Percentiles rank a stretch among this genome's conserved stretches.
Conservation (phyloP, 2,329 filamentous ascomycete species). For the Cladosporium sp. region DNA sequence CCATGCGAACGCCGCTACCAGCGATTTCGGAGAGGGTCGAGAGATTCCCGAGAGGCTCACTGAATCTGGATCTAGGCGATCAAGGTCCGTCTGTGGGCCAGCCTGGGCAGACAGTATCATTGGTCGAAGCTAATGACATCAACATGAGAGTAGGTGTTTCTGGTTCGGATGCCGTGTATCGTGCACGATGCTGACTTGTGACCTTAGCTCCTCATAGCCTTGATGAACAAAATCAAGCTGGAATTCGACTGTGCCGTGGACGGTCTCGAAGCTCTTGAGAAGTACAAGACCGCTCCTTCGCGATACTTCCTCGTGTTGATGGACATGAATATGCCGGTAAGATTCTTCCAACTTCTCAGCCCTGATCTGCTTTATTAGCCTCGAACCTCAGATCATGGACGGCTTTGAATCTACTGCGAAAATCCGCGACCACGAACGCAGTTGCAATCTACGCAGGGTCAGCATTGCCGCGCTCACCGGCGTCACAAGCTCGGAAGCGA, state of each 20-base stretch:
- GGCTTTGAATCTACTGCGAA: conserved; percentile 33
- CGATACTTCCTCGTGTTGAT: conserved; percentile 37
- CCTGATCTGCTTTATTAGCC: neutral
- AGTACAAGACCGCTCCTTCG: conserved; percentile 14
- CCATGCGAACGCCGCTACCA: neutral
- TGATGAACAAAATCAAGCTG: conserved; percentile 25
- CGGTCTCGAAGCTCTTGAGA: conserved; percentile 24
- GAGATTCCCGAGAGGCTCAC: neutral
- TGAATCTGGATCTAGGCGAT: neutral
- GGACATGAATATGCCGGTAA: conserved; percentile 41
- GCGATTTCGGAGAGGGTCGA: neutral
- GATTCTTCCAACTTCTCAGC: no score
- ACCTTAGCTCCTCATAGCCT: conserved; percentile 25
- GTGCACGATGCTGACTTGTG: neutral
- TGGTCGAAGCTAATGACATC: conserved; percentile 38
- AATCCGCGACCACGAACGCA: conserved; percentile 34
- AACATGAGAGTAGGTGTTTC: conserved; percentile 27
- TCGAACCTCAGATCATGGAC: conserved; percentile 30
- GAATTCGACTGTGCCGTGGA: conserved; percentile 24
- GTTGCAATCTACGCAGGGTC: conserved; percentile 14
- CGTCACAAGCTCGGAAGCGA: conserved; percentile 31
- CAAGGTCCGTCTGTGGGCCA: neutral
- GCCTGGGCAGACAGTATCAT: conserved; percentile 22
- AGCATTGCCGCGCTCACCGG: conserved; percentile 37
- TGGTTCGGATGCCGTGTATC: neutral